These are phyloP conservation scores for Suillus hirtellus DNA, from an alignment of 768 basidiomycete genomes.

Conservation along the genomic window DNA sequence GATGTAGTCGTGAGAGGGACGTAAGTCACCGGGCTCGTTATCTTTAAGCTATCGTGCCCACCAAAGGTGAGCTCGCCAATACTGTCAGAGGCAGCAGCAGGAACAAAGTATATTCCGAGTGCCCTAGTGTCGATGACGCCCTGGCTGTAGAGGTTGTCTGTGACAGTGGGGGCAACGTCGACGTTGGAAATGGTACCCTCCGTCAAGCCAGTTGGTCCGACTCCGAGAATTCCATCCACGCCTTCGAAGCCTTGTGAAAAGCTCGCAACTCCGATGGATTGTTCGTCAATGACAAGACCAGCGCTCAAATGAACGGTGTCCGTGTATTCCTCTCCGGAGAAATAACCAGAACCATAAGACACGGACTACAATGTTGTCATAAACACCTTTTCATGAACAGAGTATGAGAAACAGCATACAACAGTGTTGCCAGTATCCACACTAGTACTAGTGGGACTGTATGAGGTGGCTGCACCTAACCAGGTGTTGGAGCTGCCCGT, in stretches of 20 bases:
- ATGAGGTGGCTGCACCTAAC: slow-evolving; percentile 28
- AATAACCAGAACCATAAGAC: slow-evolving; percentile 24
- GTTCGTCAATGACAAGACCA: slow-evolving; percentile 22
- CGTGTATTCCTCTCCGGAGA: slow-evolving; percentile 21
- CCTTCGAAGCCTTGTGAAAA: slow-evolving; percentile 25
- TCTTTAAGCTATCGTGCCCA: slow-evolving; percentile 20
- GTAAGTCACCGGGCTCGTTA: slow-evolving; percentile 20
- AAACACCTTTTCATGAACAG: slow-evolving; percentile 3
- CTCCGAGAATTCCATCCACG: slow-evolving; percentile 42
- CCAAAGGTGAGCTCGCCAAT: slow-evolving; percentile 32
- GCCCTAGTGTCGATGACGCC: slow-evolving; percentile 28
- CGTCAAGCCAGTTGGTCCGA: slow-evolving; percentile 37
- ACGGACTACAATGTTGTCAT: slow-evolving; percentile 15
- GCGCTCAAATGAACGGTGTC: slow-evolving; percentile 19
- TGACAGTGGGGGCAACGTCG: slow-evolving; percentile 32
- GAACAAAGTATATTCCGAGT: slow-evolving; percentile 36
- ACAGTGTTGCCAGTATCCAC: slow-evolving; percentile 21
- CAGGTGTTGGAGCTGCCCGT: slow-evolving; percentile 37
- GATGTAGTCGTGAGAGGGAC: slow-evolving; percentile 23
- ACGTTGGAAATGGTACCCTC: slow-evolving; percentile 19
- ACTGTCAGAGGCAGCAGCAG: slow-evolving; percentile 21
- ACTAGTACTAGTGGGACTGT: slow-evolving; percentile 21
- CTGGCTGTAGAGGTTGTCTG: slow-evolving; percentile 34
- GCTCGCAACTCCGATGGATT: slow-evolving; percentile 41
- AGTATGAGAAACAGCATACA: slow-evolving; percentile 14